Conservation (phyloP, 2,329 filamentous ascomycete species). For the Neopestalotiopsis sp. region DNA sequence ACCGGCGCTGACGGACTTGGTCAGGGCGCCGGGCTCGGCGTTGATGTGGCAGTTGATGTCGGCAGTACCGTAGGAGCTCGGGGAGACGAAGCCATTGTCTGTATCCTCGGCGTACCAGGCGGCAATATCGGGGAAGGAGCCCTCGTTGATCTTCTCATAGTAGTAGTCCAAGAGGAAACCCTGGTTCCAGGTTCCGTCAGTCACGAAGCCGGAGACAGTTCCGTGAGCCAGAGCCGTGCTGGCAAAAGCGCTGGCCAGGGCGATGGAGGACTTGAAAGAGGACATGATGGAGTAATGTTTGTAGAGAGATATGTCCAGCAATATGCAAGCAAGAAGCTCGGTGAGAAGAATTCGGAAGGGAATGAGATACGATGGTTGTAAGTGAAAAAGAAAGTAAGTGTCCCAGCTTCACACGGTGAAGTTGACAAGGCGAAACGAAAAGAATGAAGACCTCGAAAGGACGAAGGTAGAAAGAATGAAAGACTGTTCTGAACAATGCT, state of each 20-base stretch:
- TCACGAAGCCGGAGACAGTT: constrained; percentile 54
- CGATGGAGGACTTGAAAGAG: constrained; percentile 28
- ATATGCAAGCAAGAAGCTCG: background rate
- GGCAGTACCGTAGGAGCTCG: constrained; percentile 9
- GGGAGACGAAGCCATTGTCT: constrained; percentile 35
- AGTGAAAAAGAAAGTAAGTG: constrained; percentile 12
- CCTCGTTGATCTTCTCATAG: constrained; percentile 37
- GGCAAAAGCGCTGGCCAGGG: constrained; percentile 33
- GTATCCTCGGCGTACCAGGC: constrained; percentile 40
- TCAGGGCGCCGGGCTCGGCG: constrained; percentile 37
- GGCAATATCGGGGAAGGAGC: constrained; percentile 30
- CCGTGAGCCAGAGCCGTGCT: constrained; percentile 44
- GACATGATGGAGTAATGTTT: background rate
- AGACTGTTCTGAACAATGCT: constrained; percentile 18
- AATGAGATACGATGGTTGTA: background rate
- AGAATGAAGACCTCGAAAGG: constrained; percentile 15
- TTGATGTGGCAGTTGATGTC: constrained; percentile 43
- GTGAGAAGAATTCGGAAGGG: background rate
- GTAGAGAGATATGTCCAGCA: background rate
- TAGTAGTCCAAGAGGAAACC: constrained; percentile 40
- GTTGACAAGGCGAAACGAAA: constrained; percentile 19
- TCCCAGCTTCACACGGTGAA: constrained; percentile 24
- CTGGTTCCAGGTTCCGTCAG: constrained; percentile 43
- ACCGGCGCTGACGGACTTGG: constrained; percentile 57
- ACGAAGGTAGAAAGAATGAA: constrained; percentile 11